These are phyloP conservation scores for Psilocybe subaeruginosa DNA, from an alignment of 768 basidiomycete species.

Conservation along the genomic window DNA sequence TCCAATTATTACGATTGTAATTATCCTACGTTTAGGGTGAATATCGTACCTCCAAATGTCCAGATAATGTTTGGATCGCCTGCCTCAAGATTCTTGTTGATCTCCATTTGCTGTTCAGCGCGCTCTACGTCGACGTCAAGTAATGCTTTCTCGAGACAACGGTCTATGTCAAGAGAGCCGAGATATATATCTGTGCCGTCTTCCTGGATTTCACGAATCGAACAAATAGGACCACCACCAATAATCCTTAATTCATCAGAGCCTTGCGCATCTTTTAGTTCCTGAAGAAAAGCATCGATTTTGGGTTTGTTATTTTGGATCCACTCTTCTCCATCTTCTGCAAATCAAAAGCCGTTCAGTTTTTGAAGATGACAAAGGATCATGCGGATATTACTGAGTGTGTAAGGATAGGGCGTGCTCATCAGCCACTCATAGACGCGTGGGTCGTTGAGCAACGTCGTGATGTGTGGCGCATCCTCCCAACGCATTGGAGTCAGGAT, in stretches of 20 bases:
- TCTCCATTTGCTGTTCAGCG: conserved; percentile 33
- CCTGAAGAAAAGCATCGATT: conserved; percentile 29
- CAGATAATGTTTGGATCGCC: conserved; percentile 62
- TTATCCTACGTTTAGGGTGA: not conserved
- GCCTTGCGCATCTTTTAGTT: conserved; percentile 29
- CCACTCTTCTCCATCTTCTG: conserved; percentile 31
- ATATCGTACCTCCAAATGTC: conserved; percentile 57
- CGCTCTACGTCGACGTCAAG: conserved; percentile 35
- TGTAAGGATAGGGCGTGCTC: conserved; percentile 56
- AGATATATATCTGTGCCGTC: conserved; percentile 58
- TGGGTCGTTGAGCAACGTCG: conserved; percentile 47
- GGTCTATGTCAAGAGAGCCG: conserved; percentile 45
- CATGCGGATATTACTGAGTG: conserved; percentile 21
- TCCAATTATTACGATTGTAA: not conserved
- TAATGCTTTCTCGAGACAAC: conserved; percentile 23
- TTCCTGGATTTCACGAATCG: conserved; percentile 55
- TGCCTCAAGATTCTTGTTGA: conserved; percentile 39
- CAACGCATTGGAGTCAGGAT: conserved; percentile 57
- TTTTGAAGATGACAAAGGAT: too few species aligned
- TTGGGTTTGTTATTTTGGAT: conserved; percentile 24
- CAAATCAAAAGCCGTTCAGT: not conserved
- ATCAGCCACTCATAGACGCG: conserved; percentile 44
- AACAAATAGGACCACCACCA: conserved; percentile 18
- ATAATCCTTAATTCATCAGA: conserved; percentile 15
- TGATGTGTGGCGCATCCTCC: conserved; percentile 38